phyloP scores from a whole-genome alignment of 176 grass and related monocot species.

The Tillandsia leiboldiana region DNA sequence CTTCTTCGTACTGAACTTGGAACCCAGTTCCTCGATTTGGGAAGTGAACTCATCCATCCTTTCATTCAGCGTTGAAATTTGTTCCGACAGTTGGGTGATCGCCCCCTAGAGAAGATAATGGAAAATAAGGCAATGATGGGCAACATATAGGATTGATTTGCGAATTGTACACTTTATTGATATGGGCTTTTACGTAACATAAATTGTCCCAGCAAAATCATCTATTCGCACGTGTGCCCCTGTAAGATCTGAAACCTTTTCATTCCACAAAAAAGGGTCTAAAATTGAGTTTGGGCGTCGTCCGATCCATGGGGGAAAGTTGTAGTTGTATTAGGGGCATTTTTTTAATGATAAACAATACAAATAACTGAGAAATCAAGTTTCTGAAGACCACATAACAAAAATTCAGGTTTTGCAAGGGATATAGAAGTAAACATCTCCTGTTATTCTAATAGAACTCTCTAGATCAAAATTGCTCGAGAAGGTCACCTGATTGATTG shows the following conservation, averaged over 20 bases:
- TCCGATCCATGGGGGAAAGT: too few species aligned
- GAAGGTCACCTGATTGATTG: constrained; percentile 54
- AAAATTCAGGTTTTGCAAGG: too few species aligned
- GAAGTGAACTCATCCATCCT: constrained; percentile 96
- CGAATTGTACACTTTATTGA: neutral
- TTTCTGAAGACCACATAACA: too few species aligned
- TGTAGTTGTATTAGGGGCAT: too few species aligned
- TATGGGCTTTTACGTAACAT: neutral
- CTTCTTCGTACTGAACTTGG: constrained; percentile 50
- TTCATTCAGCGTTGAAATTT: constrained; percentile 87
- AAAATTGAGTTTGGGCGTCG: too few species aligned
- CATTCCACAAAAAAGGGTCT: too few species aligned
- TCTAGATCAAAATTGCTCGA: neutral
- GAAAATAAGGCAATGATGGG: neutral
- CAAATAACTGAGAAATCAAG: too few species aligned
- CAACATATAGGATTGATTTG: neutral
- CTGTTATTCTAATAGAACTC: too few species aligned
- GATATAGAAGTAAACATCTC: too few species aligned
- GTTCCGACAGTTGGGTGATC: constrained; percentile 74
- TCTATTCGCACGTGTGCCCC: neutral
- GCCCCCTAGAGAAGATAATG: constrained; percentile 39
- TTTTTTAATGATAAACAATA: too few species aligned
- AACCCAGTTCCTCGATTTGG: constrained; percentile 76
- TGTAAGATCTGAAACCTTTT: too few species aligned
- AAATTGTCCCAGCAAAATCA: too few species aligned